phyloP scores from a whole-genome alignment of 1,139 yeast species.

The Protomyces arabidopsidicola region DNA sequence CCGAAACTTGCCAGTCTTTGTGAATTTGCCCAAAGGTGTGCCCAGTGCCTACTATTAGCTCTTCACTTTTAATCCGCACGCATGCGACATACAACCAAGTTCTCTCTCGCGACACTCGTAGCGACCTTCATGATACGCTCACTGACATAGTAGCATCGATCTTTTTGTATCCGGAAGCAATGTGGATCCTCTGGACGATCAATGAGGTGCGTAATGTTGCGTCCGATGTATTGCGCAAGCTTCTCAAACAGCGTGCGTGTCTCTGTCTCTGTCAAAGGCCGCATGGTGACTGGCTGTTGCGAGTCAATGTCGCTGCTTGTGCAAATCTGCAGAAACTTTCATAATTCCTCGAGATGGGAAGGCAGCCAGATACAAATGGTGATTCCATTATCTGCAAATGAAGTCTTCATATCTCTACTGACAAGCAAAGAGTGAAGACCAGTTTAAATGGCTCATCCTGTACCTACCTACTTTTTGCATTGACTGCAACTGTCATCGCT shows the following conservation, averaged over 20 bases:
- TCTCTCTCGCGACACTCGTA: constrained; percentile 80
- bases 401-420: too few species aligned
- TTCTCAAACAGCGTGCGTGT: constrained; percentile 94
- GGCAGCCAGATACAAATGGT: too few species aligned
- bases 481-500: too few species aligned
- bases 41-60: background rate
- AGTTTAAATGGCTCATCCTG: too few species aligned
- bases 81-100: constrained; percentile 49
- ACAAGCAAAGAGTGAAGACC: too few species aligned
- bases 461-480: too few species aligned
- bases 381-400: too few species aligned
- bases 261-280: constrained; percentile 44
- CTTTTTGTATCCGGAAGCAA: constrained; percentile 92
- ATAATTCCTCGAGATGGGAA: too few species aligned
- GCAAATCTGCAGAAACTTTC: too few species aligned
- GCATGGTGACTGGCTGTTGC: background rate
- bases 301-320: too few species aligned
- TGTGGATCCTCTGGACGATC: constrained; percentile 88
- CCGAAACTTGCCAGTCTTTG: constrained; percentile 94
- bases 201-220: constrained; percentile 81
- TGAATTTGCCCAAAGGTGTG: constrained; percentile 89
- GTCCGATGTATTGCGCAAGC: constrained; percentile 90
- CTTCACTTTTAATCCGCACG: background rate
- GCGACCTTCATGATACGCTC: constrained; percentile 82
- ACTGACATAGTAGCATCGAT: constrained; percentile 86